phyloP scores from a whole-genome alignment of 257 asterid species.

The Coffea canephora region DNA sequence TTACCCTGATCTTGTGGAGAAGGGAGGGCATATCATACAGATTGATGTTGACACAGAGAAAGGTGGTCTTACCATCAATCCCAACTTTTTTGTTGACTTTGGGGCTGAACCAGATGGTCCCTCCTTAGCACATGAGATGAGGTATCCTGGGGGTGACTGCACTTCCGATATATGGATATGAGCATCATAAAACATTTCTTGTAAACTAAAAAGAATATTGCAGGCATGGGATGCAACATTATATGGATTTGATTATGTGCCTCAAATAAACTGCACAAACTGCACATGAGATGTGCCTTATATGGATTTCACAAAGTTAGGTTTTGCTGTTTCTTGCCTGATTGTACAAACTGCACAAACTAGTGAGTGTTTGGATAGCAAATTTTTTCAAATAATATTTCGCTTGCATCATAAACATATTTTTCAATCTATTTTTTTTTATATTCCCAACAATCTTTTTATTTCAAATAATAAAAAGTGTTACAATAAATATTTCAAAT shows the following conservation, averaged over 20 bases:
- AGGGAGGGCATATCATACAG: conserved; percentile 82
- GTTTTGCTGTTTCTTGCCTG: background rate
- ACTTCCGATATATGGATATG: conserved; percentile 93
- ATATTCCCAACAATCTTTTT: too few relatives aligned
- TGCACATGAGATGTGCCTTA: too few relatives aligned
- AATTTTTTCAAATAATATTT: too few relatives aligned
- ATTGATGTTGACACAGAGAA: conserved; percentile 68
- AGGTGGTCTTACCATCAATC: conserved; percentile 81
- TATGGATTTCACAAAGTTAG: background rate
- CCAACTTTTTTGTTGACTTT: conserved; percentile 73
- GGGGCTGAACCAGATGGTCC: conserved; percentile 91
- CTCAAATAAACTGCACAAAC: too few relatives aligned
- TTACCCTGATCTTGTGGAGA: conserved; percentile 75
- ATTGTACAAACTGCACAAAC: too few relatives aligned
- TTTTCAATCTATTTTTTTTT: too few relatives aligned
- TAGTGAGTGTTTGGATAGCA: too few relatives aligned
- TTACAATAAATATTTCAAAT: too few relatives aligned
- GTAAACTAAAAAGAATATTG: background rate
- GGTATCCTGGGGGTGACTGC: conserved; percentile 99
- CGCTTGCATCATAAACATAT: too few relatives aligned
- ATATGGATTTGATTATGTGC: background rate
- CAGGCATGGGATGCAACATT: background rate
- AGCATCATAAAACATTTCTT: background rate
- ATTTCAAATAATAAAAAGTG: too few relatives aligned
- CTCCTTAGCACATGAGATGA: conserved; percentile 92